phyloP scores from a whole-genome alignment of 2,329 filamentous ascomycete genomes.

The Talaromyces sp. region DNA sequence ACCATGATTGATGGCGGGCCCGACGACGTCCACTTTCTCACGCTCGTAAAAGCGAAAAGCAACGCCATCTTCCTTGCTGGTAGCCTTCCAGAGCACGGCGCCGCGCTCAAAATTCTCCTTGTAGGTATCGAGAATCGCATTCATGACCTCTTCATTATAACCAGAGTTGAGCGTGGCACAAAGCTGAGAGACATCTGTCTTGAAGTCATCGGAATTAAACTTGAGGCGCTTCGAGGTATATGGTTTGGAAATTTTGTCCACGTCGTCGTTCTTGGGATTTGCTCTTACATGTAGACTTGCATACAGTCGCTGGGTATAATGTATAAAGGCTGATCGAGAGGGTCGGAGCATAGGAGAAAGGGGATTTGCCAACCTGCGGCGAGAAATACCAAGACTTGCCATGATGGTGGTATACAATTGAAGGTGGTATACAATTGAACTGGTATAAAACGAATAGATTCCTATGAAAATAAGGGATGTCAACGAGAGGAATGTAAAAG shows the following conservation, averaged over 20 bases:
- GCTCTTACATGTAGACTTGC: neutral
- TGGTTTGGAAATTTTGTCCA: neutral
- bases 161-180: neutral
- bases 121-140: constrained; percentile 12
- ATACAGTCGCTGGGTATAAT: neutral
- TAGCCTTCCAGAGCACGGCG: constrained; percentile 17
- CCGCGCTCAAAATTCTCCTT: constrained; percentile 10
- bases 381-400: neutral
- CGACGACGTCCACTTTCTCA: constrained; percentile 10
- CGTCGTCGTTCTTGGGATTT: neutral
- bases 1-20: constrained; percentile 3
- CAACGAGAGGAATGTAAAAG: neutral
- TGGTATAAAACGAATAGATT: neutral
- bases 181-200: constrained; percentile 9
- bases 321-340: neutral
- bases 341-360: neutral
- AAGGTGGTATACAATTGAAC: too few relatives aligned
- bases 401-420: neutral
- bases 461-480: too few relatives aligned
- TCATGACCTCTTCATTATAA: neutral
- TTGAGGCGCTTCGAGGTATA: neutral
- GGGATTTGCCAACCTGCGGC: neutral
- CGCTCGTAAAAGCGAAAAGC: constrained; percentile 18
- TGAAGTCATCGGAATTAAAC: constrained; percentile 5
- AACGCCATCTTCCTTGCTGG: constrained; percentile 12